These are phyloP conservation scores for Phylloporus arenicola DNA, from an alignment of 768 basidiomycete species.

Conservation along the genomic window DNA sequence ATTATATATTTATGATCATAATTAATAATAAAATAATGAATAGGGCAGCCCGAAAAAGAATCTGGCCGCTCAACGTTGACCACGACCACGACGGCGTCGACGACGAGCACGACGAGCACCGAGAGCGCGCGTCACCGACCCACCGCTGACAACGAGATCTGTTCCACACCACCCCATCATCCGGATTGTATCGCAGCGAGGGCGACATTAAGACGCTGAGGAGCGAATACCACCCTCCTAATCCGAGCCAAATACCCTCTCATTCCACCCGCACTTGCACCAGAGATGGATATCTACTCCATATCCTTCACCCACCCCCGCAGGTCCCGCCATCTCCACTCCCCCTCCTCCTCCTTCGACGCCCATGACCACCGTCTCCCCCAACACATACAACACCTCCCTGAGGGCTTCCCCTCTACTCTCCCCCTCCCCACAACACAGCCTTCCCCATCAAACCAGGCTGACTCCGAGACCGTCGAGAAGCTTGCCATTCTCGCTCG, in stretches of 20 bases:
- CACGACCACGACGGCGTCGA: slow-evolving; percentile 16
- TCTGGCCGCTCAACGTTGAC: slow-evolving; percentile 15
- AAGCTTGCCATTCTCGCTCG: slow-evolving; percentile 78
- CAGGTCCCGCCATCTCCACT: slow-evolving; percentile 60
- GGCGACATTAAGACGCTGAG: slow-evolving; percentile 13
- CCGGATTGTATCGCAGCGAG: slow-evolving; percentile 1
- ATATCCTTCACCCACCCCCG: slow-evolving; percentile 91
- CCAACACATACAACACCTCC: slow-evolving; percentile 34
- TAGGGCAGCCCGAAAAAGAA: slow-evolving; percentile 18
- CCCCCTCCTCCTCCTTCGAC: slow-evolving; percentile 60
- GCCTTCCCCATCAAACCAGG: slow-evolving; percentile 30
- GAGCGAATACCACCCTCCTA: slow-evolving; percentile 26
- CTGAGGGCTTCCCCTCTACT: slow-evolving; percentile 29
- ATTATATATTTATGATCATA: neutral
- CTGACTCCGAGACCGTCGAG: slow-evolving; percentile 69
- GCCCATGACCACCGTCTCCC: slow-evolving; percentile 46
- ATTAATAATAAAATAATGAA: slow-evolving; percentile 2
- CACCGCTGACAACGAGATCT: slow-evolving; percentile 5
- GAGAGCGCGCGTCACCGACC: slow-evolving; percentile 16
- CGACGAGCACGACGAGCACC: slow-evolving; percentile 16
- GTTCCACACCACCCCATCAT: neutral
- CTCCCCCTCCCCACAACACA: slow-evolving; percentile 37
- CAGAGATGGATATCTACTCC: slow-evolving; percentile 86
- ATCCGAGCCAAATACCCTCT: slow-evolving; percentile 19
- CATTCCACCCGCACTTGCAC: neutral